phyloP scores from a whole-genome alignment of 441 rosid genomes.

The Cnidoscolus chayamansa region DNA sequence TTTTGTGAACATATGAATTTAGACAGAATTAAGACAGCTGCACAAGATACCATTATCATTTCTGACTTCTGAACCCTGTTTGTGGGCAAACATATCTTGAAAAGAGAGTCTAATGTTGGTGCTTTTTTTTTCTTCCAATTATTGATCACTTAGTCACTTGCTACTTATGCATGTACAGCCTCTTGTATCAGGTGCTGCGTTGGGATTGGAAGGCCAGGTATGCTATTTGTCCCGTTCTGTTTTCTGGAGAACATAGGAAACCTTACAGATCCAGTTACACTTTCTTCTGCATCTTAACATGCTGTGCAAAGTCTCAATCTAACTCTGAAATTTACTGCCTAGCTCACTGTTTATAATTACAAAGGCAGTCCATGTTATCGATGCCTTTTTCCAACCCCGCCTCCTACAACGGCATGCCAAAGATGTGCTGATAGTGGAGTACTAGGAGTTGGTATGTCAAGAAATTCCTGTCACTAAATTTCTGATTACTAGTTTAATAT shows the following conservation, averaged over 20 bases:
- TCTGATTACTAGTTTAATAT: not conserved
- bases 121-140: not conserved
- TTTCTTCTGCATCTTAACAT: not conserved
- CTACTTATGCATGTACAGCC: constrained; percentile 50
- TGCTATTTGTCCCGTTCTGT: not conserved
- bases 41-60: not conserved
- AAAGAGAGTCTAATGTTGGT: not conserved
- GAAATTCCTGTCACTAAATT: not conserved
- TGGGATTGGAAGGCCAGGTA: constrained; percentile 98
- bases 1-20: not conserved
- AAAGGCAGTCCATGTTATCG: constrained; percentile 92
- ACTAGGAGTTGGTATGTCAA: constrained; percentile 80
- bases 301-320: constrained; percentile 13
- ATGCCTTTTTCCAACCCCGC: constrained; percentile 90
- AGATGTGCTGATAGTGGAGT: constrained; percentile 97
- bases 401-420: constrained; percentile 91
- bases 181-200: constrained; percentile 95
- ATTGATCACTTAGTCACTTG: constrained; percentile 16
- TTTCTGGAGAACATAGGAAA: constrained; percentile 1
- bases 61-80: not conserved
- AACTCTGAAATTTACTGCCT: not conserved
- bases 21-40: not conserved
- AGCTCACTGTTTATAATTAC: constrained; percentile 89
- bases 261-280: not conserved
- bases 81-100: not conserved